Base-by-base conservation (phyloP, 2,329 filamentous ascomycete species). In the Didymella glomerata region DNA sequence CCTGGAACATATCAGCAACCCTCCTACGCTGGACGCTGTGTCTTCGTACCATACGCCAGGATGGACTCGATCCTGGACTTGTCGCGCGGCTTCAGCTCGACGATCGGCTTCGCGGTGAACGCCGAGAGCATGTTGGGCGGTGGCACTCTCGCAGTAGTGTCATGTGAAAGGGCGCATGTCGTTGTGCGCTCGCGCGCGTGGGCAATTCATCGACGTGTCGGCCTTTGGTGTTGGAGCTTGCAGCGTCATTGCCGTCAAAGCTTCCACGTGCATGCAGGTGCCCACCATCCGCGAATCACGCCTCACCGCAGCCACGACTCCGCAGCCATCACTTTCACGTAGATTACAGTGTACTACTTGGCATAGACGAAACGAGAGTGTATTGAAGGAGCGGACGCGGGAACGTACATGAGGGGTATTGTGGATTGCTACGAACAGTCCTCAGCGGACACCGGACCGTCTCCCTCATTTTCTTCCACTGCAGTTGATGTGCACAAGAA, bases 31-130 rank as follows among this genome's bases (percentile, higher is more conserved):
- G 4, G 64, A 76, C 56, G 76, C 69, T 47, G 3, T 32, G 36
- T 10, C n/a, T 18, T 2, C 78, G 57, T 84, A 92, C 90, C 93
- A 79, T 97, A 92, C 62, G 94, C 92, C 47, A 98, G 85, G 67
- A 99, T 92, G 48, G 92, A 95, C 81, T 99, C 95, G 80, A 99
- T 97, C 83, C 90, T 95, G 67, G 92, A 96, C 83, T 96, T 97
- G 86, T 98, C 94, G 79, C 92, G 90, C 79, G 89, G 88, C 82
- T 91, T 93, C 73, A 99, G 90, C 90, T 99, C 95, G 84, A 98
- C 91, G 77, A 99, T 94, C 65, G 93, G 91, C 75, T 92, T 91
- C 82, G 95, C 93, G 70, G 91, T 96, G 81, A 99, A 99, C 76
- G 95, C 95, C 80, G 94, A 96, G 80, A 99, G 90, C 95, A 97